Percentiles rank a stretch among this genome's conserved stretches.
These are phyloP conservation scores for Podila verticillata DNA, from an alignment of 192 early-diverging fungal genomes.

Conservation along the genomic window DNA sequence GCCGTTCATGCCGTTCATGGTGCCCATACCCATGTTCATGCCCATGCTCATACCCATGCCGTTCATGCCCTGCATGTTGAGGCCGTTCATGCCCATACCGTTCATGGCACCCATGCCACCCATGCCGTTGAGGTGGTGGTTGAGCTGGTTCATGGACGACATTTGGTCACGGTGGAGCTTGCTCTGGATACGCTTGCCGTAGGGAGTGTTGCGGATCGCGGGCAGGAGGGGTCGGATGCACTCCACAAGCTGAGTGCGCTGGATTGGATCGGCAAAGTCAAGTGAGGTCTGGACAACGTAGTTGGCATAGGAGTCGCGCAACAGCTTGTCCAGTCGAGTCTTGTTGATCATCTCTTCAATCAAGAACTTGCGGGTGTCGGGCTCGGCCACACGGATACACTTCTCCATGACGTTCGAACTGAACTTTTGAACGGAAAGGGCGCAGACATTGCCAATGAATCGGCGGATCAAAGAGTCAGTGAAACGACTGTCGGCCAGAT, in stretches of 20 bases:
- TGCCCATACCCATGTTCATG: conserved; percentile 4
- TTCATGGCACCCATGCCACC: conserved; percentile 27
- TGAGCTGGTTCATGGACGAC: conserved; percentile 31
- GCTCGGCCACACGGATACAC: conserved; percentile 85
- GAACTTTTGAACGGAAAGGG: conserved; percentile 89
- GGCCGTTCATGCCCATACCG: conserved; percentile 7
- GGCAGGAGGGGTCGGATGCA: conserved; percentile 83
- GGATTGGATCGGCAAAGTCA: conserved; percentile 79
- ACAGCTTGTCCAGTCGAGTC: conserved; percentile 77
- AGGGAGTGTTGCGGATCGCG: conserved; percentile 85
- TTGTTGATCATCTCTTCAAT: conserved; percentile 82
- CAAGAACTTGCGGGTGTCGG: conserved; percentile 71
- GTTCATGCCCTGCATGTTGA: conserved; percentile 46
- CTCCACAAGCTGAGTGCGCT: conserved; percentile 78
- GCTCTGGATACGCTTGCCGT: conserved; percentile 88
- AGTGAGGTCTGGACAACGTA: conserved; percentile 92
- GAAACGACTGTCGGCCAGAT: conserved; percentile 73
- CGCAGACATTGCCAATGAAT: conserved; percentile 80
- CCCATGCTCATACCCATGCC: conserved; percentile 5
- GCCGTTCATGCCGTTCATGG: conserved; percentile 16
- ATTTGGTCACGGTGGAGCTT: conserved; percentile 76
- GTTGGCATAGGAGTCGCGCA: conserved; percentile 90
- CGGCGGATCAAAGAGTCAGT: conserved; percentile 76
- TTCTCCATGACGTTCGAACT: conserved; percentile 95
- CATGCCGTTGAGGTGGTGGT: conserved; percentile 37